Base-by-base conservation (phyloP, 1,139 yeast genomes). In the Blastobotrys elegans region DNA sequence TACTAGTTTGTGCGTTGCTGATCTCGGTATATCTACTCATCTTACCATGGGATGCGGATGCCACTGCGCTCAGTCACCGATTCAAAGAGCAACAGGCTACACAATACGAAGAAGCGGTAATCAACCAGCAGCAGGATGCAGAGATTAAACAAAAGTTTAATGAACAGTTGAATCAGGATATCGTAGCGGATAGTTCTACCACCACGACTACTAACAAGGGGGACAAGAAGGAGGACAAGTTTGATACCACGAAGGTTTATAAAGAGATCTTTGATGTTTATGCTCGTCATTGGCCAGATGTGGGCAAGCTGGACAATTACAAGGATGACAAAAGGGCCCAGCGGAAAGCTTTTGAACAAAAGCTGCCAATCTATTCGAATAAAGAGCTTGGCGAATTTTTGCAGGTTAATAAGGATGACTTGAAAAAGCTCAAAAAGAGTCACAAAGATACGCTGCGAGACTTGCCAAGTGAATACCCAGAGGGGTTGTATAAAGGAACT, bases 311-410 rank as follows among this genome's bases (percentile, higher is more conserved):
- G 14, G 50, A 49, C n/a, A 47, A 53, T 35, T 57, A 59, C 46
- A 54, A 55, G 44, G 53, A 57, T 37, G 60, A 52, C 30, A 46
- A 45, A 10, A 43, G 41, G 40, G 58, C 61, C 1, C 42, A 44
- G 14, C 42, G 47, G 37, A 53, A 55, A 44, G 61, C 59, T 11
- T 55, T 49, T 35, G 50, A 50, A 29, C 58, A 57, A 26, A 57
- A 54, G 42, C 24, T 43, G 11, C 57, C 60, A 2, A 44, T 53
- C 4, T 51, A 56, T 27, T 56, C 65, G n/a, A 54, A 82, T 53
- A 70, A 72, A 18, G 80, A 74, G 56, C 65, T 84, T 32, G 68
- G 72, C 4, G 65, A 72, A 22, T 81, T 80, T 55, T 67, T 84
- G 33, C 76, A 78, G 52, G 64, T 87, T 29, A 70, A 75, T 7